Evolutionary conservation across 371 early-diverging fungal genomes (phyloP), one percentile per base, ranked within the genome.

Genomic region (Batkoa obscura): DNA sequence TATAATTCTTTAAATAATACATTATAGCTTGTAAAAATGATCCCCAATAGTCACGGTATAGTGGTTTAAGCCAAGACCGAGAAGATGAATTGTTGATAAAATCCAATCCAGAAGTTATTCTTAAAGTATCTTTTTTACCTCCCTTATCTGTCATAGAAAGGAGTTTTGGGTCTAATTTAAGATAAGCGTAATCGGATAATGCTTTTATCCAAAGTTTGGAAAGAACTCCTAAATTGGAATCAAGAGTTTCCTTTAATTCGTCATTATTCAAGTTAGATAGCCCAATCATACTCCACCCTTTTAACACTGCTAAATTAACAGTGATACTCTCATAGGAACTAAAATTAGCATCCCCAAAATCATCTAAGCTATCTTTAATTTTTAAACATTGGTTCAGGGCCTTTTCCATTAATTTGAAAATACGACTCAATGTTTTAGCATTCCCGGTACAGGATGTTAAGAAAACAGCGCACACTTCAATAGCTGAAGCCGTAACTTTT

Each of bases 391-490:
- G 68, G 10, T 86, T 84, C 48, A 91, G 65, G 0, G 83, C 72
- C 3, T 75, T 74, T 2, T 73, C 79, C 56, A 89, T 59, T 4
- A 87, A 67, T 55, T 82, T 80, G 35, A 87, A 58, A 0, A 87
- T 78, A 23, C 92, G 70, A 2, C 79, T 74, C n/a, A 86, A 66
- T 6, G 85, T 76, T 48, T 75, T 72, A 2, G 88, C 66, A 31
- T 88, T 86, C 41, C 80, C 83, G 59, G 88, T 86, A 38, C 87
- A 84, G 55, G 84, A 84, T 13, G 85, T 85, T 36, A 88, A 76
- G 68, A 86, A 90, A 2, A 78, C 77, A 0, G 88, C 86, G 56
- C 83, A 83, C 1, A 88, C 89, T 46, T 81, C 74, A 12, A 88
- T 86, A 15, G 88, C 92, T 31, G 80, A 67, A 31, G 83, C 78